A percentile compares a stretch with the other conserved stretches of the same genome.
Evolutionary conservation across 1,284 basidiomycete species (phyloP).

Genomic region (Apiotrichum siamense): DNA sequence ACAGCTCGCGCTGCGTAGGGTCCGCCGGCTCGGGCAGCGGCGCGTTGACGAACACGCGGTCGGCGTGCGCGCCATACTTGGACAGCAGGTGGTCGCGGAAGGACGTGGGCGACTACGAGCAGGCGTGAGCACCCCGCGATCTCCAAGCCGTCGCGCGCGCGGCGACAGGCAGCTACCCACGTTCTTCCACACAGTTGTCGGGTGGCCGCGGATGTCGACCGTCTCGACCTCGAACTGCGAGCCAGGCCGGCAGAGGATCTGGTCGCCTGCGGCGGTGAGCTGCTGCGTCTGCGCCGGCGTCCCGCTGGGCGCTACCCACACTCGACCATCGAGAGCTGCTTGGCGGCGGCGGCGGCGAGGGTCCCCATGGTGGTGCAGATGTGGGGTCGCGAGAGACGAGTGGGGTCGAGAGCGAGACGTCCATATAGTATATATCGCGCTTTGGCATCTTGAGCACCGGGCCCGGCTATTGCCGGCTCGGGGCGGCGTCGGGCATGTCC

Average conservation of each 20-base stretch:
- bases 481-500: too few species aligned
- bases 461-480: too few species aligned
- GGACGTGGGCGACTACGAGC: constrained; percentile 23
- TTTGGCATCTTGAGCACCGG: too few species aligned
- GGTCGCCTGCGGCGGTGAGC: constrained; percentile 40
- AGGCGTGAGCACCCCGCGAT: background rate
- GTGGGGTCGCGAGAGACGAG: too few species aligned
- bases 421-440: too few species aligned
- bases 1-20: constrained; percentile 7
- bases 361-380: background rate
- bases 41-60: constrained; percentile 32
- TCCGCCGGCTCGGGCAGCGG: constrained; percentile 12
- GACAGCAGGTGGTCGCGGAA: constrained; percentile 31
- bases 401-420: too few species aligned
- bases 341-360: background rate
- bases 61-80: constrained; percentile 18
- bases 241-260: constrained; percentile 34
- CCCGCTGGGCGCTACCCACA: background rate
- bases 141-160: too few species aligned
- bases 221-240: constrained; percentile 35
- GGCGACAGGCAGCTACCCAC: too few species aligned
- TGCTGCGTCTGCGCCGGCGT: background rate
- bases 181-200: constrained; percentile 35
- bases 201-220: constrained; percentile 21
- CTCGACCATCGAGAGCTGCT: constrained; percentile 2